These are phyloP conservation scores for Globisporangium spiculum DNA, from an alignment of 352 stramenopile genomes.

Conservation along the genomic window DNA sequence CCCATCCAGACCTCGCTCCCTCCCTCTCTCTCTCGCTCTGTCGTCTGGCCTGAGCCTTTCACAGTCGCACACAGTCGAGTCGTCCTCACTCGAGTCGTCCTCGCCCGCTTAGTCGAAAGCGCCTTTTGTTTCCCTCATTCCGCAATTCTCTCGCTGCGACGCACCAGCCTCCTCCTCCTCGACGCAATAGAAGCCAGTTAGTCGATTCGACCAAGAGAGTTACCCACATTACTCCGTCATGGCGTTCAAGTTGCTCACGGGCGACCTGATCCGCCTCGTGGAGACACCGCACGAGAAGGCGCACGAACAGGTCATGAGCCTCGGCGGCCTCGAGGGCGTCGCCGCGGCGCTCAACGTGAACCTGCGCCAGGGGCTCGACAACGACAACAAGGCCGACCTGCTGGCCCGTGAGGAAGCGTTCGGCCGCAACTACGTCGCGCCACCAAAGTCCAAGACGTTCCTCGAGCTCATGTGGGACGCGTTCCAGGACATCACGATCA, in stretches of 20 bases:
- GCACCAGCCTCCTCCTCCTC: constrained; percentile 1
- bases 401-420: constrained; percentile 42
- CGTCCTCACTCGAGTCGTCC: constrained; percentile 6
- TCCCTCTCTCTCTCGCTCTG: not conserved
- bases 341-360: constrained; percentile 42
- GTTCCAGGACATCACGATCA: constrained; percentile 89
- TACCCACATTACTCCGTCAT: constrained; percentile 2
- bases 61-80: not conserved
- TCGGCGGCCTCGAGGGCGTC: constrained; percentile 53
- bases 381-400: constrained; percentile 34
- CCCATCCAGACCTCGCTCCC: not conserved
- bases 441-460: constrained; percentile 51
- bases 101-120: constrained; percentile 24
- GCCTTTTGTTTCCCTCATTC: constrained; percentile 13
- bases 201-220: not conserved
- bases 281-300: constrained; percentile 61
- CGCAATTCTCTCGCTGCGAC: constrained; percentile 12
- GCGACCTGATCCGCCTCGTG: constrained; percentile 62
- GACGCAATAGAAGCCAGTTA: not conserved
- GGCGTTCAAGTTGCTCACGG: constrained; percentile 46
- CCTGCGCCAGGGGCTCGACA: constrained; percentile 47
- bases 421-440: constrained; percentile 61
- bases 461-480: constrained; percentile 87
- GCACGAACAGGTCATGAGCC: constrained; percentile 29
- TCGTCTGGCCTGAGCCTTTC: not conserved